These are phyloP conservation scores for Hypholoma fasciculare DNA, from an alignment of 768 basidiomycete genomes.

Conservation along the genomic window DNA sequence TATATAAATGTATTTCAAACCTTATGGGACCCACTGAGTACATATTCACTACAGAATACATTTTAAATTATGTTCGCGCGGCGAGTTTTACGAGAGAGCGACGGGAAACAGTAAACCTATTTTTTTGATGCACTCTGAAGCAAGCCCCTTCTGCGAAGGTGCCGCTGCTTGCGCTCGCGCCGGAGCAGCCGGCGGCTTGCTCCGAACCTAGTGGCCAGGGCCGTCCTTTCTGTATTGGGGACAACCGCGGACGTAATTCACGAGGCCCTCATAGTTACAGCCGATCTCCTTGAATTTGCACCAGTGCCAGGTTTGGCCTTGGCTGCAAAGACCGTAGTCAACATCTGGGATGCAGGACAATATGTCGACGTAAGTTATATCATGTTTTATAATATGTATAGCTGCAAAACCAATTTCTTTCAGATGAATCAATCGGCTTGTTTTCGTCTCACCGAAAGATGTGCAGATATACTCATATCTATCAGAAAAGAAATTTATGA, in stretches of 20 bases:
- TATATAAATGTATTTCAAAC: too few relatives aligned
- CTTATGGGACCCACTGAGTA: too few relatives aligned
- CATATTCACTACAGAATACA: too few relatives aligned
- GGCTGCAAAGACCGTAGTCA: conserved; percentile 51
- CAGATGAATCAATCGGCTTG: conserved; percentile 71
- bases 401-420: neutral
- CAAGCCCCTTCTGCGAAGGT: too few relatives aligned
- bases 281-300: conserved; percentile 44
- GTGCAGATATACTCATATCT: conserved; percentile 65
- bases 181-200: too few relatives aligned
- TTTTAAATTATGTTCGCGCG: too few relatives aligned
- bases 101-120: too few relatives aligned
- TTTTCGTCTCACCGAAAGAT: conserved; percentile 71
- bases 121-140: too few relatives aligned
- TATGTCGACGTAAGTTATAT: conserved; percentile 54
- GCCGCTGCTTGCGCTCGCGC: too few relatives aligned
- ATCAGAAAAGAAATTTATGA: conserved; percentile 61
- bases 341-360: conserved; percentile 67
- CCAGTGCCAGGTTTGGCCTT: conserved; percentile 58
- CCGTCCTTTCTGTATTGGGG: conserved; percentile 40
- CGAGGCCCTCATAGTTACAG: conserved; percentile 41
- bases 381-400: neutral
- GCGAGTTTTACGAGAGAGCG: too few relatives aligned
- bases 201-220: conserved; percentile 39
- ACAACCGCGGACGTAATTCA: conserved; percentile 40